Evolutionary conservation across 805 yeast genomes (phyloP).

Genomic region (Candida sonorensis): DNA sequence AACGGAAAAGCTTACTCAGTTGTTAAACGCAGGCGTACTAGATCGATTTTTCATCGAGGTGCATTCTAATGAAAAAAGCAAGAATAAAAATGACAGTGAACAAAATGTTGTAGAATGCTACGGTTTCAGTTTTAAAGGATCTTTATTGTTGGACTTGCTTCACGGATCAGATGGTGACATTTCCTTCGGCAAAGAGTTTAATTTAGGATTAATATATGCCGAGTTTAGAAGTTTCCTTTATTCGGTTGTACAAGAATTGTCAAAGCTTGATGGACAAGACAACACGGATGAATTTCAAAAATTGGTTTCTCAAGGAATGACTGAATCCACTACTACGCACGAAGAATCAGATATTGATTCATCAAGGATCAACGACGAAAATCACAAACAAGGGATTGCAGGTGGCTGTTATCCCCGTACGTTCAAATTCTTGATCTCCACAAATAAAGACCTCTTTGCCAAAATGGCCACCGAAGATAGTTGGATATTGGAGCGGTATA

Average conservation of each 20-base stretch:
- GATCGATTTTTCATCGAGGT: conserved; percentile 20
- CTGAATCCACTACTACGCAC: no score
- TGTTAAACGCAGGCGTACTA: conserved; percentile 17
- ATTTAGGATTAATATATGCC: conserved; percentile 12
- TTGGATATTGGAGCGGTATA: conserved; percentile 20
- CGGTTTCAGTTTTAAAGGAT: conserved; percentile 25
- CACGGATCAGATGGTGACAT: no score
- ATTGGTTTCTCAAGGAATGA: no score
- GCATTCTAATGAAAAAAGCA: not conserved
- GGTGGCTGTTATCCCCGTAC: conserved; percentile 3
- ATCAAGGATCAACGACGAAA: no score
- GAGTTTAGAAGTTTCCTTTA: conserved; percentile 21
- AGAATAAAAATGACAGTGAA: not conserved
- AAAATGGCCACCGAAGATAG: conserved; percentile 10
- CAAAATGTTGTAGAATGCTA: conserved; percentile 12
- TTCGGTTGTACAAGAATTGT: conserved; percentile 18
- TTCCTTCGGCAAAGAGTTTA: conserved; percentile 9
- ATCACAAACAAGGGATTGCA: not conserved
- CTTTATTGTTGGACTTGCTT: conserved; percentile 20
- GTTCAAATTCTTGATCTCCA: conserved; percentile 20
- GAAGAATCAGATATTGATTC: no score
- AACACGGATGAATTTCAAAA: no score
- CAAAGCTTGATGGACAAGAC: conserved; percentile 1
- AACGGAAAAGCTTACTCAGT: conserved; percentile 14
- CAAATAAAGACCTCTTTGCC: conserved; percentile 12